Evolutionary conservation across 352 stramenopile species (phyloP), one percentile per base, ranked within the genome.

Genomic region (Globisporangium iwayamae): DNA sequence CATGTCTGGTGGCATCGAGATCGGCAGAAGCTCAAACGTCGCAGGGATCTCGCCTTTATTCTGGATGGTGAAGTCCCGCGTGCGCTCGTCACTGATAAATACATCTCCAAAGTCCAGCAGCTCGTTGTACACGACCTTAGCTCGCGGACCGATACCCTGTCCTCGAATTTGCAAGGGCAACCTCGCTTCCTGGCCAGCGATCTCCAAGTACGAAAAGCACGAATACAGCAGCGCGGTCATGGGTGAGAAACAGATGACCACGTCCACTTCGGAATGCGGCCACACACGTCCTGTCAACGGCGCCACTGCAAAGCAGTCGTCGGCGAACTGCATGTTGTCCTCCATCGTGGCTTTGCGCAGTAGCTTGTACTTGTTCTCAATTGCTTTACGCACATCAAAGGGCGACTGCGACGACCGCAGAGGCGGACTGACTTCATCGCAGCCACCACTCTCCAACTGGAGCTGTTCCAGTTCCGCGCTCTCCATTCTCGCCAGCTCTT

Each of bases 41-140:
- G 89, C 90, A 5, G 87, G 75, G 51, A 98, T 98, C 58, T 98
- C 95, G 30, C 95, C 94, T 53, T 93, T 95, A 72, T 98, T 98
- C 62, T 96, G 84, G 62, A 98, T 96, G 3, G 81, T 86, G 39
- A 98, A 90, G 67, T 97, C 83, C 34, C 96, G 93, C 7, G 73
- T 87, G 48, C 93, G 85, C 60, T 85, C 72, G 45, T 93, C 89
- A 48, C 84, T 97, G 62, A 98, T 96, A 57, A 98, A 98, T 11
- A 99, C 85, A 52, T 98, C 94, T 4, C 96, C 96, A 62, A 98
- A 93, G 65, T 98, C 94, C 43, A 98, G 67, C 10, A 97, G 70
- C 64, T 96, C 89, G 60, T 98, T 96, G 70, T 96, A 98, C 36
- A 96, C 87, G 36, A 99, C 79, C 56, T 93, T 92, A 3, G 85